Base-by-base conservation (phyloP, 1,139 yeast species). In the Magnusiomyces suaveolens region DNA sequence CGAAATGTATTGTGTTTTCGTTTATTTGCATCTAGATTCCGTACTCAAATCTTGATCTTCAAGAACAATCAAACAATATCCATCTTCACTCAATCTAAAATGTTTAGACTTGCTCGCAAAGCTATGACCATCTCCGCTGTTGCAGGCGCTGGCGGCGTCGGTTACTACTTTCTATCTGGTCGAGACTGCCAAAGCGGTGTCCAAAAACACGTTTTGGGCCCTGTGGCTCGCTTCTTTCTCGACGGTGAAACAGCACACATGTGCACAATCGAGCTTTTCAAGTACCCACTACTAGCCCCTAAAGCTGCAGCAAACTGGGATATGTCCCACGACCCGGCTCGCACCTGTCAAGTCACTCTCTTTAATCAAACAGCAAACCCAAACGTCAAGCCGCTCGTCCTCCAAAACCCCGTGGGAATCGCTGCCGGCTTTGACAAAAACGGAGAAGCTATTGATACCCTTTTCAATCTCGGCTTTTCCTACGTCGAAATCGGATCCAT, bases 361-460 rank as follows among this genome's bases (percentile, higher is more conserved):
- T 70, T 70, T 54, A 51, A 54, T 21, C 59, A 62, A 48, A 25
- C 59, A 6, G 57, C 62, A 18, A 66, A 64, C 50, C 67, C 69
- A 4, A 60, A 62, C 39, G 71, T 68, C 48, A 57, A 61, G 43
- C 63, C 66, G 10, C 52, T 69, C 52, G 71, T 66, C 0, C 71
- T 90, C 64, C 75, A 78, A 33, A 83, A 83, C 56, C 97, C 97
- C 21, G 74, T 90, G 56, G 97, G 97, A 4, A 77, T 90, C 63
- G 97, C 97, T 51, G 97, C 98, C 38, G 98, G 98, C 14, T 78
- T 90, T 60, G 98, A 90, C 69, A 90, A 90, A 70, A 86, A 90
- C 63, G 98, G 89, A 52, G 95, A 88, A 66, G 96, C 89, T n/a
- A 82, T 92, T 63, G 97, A 90, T 62, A 73, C 90, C 0, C 75